Conservation (phyloP, 176 grass and related monocot genomes). For the Oryza glumipatula region DNA sequence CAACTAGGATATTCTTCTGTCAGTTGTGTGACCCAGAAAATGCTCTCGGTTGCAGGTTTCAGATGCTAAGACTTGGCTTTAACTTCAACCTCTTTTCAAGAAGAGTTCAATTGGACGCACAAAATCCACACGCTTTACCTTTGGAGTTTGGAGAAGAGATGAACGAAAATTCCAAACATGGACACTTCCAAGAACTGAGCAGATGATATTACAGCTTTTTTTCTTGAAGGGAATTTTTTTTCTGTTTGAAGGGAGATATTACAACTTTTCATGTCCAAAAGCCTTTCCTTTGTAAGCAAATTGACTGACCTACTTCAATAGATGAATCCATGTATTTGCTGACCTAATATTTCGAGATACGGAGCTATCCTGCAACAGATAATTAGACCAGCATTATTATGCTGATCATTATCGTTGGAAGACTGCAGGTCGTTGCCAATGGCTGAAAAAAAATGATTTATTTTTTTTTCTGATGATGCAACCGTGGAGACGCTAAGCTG, state of each 20-base stretch:
- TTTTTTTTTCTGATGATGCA: slow-evolving; percentile 26
- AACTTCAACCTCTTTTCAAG: background rate
- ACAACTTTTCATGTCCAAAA: background rate
- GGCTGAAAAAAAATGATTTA: background rate
- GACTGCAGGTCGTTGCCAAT: slow-evolving; percentile 29
- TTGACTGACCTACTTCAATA: too few relatives aligned
- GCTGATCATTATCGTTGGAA: slow-evolving; percentile 22
- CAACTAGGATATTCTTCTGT: background rate
- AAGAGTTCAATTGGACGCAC: too few relatives aligned
- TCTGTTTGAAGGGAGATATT: background rate
- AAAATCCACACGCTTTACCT: background rate
- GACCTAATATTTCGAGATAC: background rate
- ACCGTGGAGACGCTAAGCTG: background rate
- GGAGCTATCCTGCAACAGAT: background rate
- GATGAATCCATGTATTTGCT: background rate
- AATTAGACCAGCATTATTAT: slow-evolving; percentile 5
- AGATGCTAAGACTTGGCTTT: background rate
- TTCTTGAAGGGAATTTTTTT: too few relatives aligned
- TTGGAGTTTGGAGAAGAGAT: background rate
- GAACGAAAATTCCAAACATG: background rate
- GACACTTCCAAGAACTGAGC: slow-evolving; percentile 1
- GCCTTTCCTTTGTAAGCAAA: too few relatives aligned
- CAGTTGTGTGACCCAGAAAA: background rate
- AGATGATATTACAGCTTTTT: background rate
- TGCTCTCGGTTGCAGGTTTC: background rate